phyloP scores from a whole-genome alignment of 1,284 basidiomycete genomes.

The Cryptococcus hybrid region DNA sequence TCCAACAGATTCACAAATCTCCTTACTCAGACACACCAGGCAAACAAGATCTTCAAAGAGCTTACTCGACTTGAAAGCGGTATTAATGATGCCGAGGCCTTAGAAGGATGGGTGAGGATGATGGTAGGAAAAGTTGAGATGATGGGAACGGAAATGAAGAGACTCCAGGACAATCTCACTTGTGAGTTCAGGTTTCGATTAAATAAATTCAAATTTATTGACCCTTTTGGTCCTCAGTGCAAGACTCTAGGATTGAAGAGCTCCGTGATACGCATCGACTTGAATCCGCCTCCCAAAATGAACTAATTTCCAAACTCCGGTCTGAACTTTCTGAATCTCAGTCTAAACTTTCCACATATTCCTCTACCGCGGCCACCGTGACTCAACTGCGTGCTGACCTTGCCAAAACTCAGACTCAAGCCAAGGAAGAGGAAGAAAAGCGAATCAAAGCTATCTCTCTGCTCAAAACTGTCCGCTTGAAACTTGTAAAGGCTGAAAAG shows the following conservation, averaged over 20 bases:
- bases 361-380: slow-evolving; percentile 57
- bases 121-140: slow-evolving; percentile 69
- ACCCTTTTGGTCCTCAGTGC: slow-evolving; percentile 56
- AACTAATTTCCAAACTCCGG: slow-evolving; percentile 67
- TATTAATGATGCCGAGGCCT: slow-evolving; percentile 62
- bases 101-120: slow-evolving; percentile 70
- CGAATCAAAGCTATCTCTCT: slow-evolving; percentile 86
- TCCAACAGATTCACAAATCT: slow-evolving; percentile 33
- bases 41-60: slow-evolving; percentile 69
- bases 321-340: slow-evolving; percentile 69
- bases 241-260: slow-evolving; percentile 79
- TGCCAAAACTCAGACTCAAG: slow-evolving; percentile 59
- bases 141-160: slow-evolving; percentile 60
- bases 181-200: slow-evolving; percentile 54
- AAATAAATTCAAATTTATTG: background rate
- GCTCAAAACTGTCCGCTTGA: slow-evolving; percentile 87
- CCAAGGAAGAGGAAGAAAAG: slow-evolving; percentile 94
- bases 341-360: slow-evolving; percentile 53
- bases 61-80: slow-evolving; percentile 66
- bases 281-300: slow-evolving; percentile 70
- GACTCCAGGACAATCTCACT: slow-evolving; percentile 66
- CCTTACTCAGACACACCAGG: slow-evolving; percentile 50
- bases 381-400: slow-evolving; percentile 62
- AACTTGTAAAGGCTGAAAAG: slow-evolving; percentile 87
- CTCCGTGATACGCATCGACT: slow-evolving; percentile 74